phyloP scores from a whole-genome alignment of 2,329 filamentous ascomycete species.

The Colletotrichum sp. region DNA sequence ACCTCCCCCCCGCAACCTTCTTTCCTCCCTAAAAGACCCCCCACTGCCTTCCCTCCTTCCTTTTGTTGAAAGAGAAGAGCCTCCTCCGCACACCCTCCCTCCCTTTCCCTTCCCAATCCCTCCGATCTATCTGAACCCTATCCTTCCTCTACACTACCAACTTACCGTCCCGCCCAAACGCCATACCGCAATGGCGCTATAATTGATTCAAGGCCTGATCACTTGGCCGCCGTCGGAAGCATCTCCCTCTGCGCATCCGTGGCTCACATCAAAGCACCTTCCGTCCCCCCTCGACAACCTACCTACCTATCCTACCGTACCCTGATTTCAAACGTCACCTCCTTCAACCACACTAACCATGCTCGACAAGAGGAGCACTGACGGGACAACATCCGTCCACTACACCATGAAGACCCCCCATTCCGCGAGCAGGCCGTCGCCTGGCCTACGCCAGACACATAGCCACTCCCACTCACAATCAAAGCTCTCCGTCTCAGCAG shows the following conservation, averaged over 20 bases:
- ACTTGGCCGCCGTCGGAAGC: constrained; percentile 19
- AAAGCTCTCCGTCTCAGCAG: constrained; percentile 35
- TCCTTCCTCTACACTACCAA: neutral
- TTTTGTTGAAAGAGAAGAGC: constrained; percentile 5
- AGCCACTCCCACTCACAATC: constrained; percentile 44
- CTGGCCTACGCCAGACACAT: constrained; percentile 35
- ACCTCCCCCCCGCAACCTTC: constrained; percentile 18
- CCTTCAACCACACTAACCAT: constrained; percentile 26
- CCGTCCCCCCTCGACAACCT: neutral
- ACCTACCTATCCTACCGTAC: neutral
- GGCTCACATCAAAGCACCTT: neutral
- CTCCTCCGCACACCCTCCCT: constrained; percentile 18
- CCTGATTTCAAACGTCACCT: neutral
- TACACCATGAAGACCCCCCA: constrained; percentile 52
- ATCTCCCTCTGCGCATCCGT: constrained; percentile 11
- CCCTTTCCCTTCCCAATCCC: constrained; percentile 2
- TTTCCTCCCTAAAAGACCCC: constrained; percentile 19
- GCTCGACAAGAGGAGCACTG: constrained; percentile 37
- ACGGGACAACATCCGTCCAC: constrained; percentile 36
- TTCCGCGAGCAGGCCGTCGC: constrained; percentile 37
- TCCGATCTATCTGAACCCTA: constrained; percentile 18
- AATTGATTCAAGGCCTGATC: constrained; percentile 12
- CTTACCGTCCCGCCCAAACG: neutral
- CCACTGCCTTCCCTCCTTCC: constrained; percentile 14
- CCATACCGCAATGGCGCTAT: constrained; percentile 15